Percentiles rank a stretch among this genome's conserved stretches.
phyloP scores from a whole-genome alignment of 306 rosid genomes.

The Cercis canadensis region DNA sequence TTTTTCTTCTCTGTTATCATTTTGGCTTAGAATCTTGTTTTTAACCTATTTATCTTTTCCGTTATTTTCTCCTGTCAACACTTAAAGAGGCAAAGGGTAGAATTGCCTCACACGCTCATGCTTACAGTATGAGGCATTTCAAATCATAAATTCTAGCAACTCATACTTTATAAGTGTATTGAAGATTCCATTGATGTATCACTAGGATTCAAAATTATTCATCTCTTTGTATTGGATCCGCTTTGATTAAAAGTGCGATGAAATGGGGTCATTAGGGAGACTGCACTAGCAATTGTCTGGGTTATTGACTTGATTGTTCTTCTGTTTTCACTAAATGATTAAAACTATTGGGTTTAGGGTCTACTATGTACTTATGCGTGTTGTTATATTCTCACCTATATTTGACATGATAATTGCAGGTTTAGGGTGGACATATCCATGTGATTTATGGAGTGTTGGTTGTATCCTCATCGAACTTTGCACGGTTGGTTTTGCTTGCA shows the following conservation, averaged over 20 bases:
- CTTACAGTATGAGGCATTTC: background rate
- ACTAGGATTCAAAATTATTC: background rate
- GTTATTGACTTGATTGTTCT: conserved; percentile 16
- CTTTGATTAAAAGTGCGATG: background rate
- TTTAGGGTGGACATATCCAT: conserved; percentile 90
- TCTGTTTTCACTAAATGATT: background rate
- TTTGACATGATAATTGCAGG: conserved; percentile 59
- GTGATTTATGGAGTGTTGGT: conserved; percentile 94
- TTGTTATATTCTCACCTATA: conserved; percentile 39
- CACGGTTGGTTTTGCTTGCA: conserved; percentile 57
- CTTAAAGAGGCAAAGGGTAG: background rate
- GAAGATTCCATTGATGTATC: background rate
- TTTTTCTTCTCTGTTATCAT: background rate
- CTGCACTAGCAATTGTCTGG: background rate
- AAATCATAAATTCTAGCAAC: background rate
- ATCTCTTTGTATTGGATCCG: background rate
- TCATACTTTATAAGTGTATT: background rate
- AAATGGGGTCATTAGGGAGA: conserved; percentile 26
- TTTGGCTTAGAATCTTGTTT: background rate
- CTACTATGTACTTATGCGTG: conserved; percentile 19
- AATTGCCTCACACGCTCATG: too few species aligned
- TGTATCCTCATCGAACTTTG: conserved; percentile 86
- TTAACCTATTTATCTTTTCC: too few species aligned
- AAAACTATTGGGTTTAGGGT: background rate
- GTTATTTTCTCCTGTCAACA: background rate